phyloP scores from a whole-genome alignment of 2,329 filamentous ascomycete species.

The Meredithiella fracta region DNA sequence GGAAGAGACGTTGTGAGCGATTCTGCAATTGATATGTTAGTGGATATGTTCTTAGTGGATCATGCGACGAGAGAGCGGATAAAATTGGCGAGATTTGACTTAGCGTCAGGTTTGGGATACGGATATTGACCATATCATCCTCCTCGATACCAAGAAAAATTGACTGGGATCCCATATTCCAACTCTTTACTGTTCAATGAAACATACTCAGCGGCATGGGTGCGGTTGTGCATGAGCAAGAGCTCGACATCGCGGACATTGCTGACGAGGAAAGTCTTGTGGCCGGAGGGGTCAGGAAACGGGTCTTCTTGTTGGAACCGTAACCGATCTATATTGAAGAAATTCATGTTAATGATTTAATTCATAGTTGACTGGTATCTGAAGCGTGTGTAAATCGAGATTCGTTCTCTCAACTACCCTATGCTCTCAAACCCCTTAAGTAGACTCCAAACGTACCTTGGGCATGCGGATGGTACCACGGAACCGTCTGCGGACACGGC shows the following conservation, averaged over 20 bases:
- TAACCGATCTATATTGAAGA: slow-evolving; percentile 78
- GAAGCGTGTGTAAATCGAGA: too few relatives aligned
- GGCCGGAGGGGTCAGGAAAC: slow-evolving; percentile 97
- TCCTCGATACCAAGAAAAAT: background rate
- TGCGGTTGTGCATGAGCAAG: slow-evolving; percentile 99
- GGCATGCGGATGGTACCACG: slow-evolving; percentile 92
- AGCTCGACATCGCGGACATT: slow-evolving; percentile 93
- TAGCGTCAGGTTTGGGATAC: background rate
- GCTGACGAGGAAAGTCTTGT: slow-evolving; percentile 99
- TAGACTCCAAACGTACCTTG: slow-evolving; percentile 57
- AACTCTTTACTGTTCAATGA: background rate
- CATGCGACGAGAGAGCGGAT: background rate
- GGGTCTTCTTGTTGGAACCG: slow-evolving; percentile 98
- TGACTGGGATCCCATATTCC: background rate
- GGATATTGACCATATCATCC: background rate
- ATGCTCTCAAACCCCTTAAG: background rate
- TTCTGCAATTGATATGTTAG: slow-evolving; percentile 40
- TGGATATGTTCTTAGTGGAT: background rate
- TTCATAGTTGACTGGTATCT: too few relatives aligned
- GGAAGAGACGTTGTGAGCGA: slow-evolving; percentile 93
- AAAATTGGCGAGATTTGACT: background rate
- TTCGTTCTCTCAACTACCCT: background rate
- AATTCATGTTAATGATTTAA: too few relatives aligned
- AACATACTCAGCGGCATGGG: slow-evolving; percentile 93
- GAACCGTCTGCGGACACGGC: slow-evolving; percentile 92